A percentile compares a stretch with the other conserved stretches of the same genome.
Conservation (phyloP, 2,329 filamentous ascomycete species). For the Pestalotiopsis sp. region DNA sequence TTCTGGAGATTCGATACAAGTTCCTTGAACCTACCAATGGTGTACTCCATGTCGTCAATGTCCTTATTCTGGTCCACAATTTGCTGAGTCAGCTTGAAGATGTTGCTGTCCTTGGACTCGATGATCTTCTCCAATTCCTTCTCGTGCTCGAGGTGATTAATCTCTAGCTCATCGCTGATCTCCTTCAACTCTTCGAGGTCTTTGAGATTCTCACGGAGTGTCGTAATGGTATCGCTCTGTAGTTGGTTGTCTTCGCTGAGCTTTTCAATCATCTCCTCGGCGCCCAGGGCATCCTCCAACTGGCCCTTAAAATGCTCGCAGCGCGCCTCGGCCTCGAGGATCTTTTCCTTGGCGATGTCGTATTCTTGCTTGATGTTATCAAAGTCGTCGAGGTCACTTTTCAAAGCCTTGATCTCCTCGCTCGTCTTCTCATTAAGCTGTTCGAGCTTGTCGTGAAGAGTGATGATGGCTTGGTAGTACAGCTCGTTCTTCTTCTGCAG, state of each 20-base stretch:
- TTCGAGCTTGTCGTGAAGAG: slow-evolving; percentile 83
- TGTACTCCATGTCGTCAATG: slow-evolving; percentile 88
- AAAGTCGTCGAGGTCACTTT: slow-evolving; percentile 73
- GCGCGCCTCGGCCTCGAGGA: slow-evolving; percentile 71
- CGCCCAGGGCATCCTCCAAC: slow-evolving; percentile 83
- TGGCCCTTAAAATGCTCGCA: slow-evolving; percentile 89
- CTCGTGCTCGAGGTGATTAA: slow-evolving; percentile 89
- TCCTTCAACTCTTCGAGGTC: slow-evolving; percentile 90
- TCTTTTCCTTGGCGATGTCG: slow-evolving; percentile 70
- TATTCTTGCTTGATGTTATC: slow-evolving; percentile 69
- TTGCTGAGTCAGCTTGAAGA: slow-evolving; percentile 78
- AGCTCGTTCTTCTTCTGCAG: slow-evolving; percentile 90
- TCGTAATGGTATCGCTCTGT: slow-evolving; percentile 80
- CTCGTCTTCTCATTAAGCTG: slow-evolving; percentile 81
- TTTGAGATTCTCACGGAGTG: slow-evolving; percentile 79
- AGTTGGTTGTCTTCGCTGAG: slow-evolving; percentile 85
- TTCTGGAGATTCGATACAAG: slow-evolving; percentile 83
- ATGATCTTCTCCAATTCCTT: slow-evolving; percentile 94
- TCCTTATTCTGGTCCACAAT: slow-evolving; percentile 76
- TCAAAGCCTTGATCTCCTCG: slow-evolving; percentile 72
- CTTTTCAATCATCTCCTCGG: slow-evolving; percentile 93
- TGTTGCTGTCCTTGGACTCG: slow-evolving; percentile 82
- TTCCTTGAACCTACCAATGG: slow-evolving; percentile 84
- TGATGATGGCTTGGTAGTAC: slow-evolving; percentile 80
- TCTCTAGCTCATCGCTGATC: slow-evolving; percentile 90